Evolutionary conservation across 371 early-diverging fungal genomes (phyloP).

Genomic region (Neoconidiobolus thromboides): DNA sequence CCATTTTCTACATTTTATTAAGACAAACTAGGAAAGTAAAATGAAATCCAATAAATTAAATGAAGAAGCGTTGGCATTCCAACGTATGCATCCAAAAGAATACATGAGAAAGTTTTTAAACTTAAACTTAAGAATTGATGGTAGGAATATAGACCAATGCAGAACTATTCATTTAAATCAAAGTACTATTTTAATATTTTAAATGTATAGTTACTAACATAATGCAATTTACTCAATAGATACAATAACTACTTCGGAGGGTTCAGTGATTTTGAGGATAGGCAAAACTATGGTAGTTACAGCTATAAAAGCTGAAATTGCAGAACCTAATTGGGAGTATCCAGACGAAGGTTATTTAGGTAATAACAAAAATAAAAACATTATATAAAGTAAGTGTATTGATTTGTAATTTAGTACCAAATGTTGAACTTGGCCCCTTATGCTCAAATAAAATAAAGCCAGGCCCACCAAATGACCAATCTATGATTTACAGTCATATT

Average conservation of each 20-base stretch:
- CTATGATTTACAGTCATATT: slow-evolving; percentile 66
- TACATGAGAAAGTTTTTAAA: slow-evolving; percentile 65
- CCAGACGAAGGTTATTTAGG: slow-evolving; percentile 68
- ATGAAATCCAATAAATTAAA: too few relatives aligned
- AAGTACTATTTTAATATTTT: slow-evolving; percentile 4
- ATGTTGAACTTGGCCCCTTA: slow-evolving; percentile 75
- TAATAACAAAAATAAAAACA: slow-evolving; percentile 9
- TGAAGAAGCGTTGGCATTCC: too few relatives aligned
- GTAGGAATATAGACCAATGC: slow-evolving; percentile 39
- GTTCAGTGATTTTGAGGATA: slow-evolving; percentile 69
- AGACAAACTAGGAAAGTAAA: slow-evolving; percentile 7
- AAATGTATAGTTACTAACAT: slow-evolving; percentile 7
- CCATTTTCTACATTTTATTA: not conserved
- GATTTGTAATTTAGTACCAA: slow-evolving; percentile 39
- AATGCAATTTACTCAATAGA: slow-evolving; percentile 19
- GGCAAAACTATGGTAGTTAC: slow-evolving; percentile 83
- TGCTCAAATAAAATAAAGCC: slow-evolving; percentile 64
- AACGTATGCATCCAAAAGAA: slow-evolving; percentile 49
- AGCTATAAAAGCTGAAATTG: slow-evolving; percentile 88
- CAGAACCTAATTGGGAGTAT: slow-evolving; percentile 45
- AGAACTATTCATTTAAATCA: slow-evolving; percentile 31
- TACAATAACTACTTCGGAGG: slow-evolving; percentile 62
- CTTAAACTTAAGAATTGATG: slow-evolving; percentile 67
- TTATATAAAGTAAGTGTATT: not conserved
- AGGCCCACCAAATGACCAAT: slow-evolving; percentile 72